Conservation (phyloP, 163 green algal species). For the Coccomyxa subellipsoidea region DNA sequence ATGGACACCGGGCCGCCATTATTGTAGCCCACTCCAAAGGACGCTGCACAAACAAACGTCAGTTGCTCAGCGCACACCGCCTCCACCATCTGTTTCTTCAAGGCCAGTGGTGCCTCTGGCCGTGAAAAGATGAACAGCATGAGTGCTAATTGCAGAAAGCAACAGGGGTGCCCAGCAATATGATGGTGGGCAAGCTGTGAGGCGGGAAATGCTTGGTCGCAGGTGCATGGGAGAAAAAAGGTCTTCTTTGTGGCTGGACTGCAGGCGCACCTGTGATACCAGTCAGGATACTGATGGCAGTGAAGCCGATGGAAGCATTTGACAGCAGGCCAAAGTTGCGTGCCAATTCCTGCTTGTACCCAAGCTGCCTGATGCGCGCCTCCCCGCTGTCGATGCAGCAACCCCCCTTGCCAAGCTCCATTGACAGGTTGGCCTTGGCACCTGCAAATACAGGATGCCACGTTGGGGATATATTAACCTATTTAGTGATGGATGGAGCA, state of each 20-base stretch:
- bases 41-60: not conserved
- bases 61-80: too few relatives aligned
- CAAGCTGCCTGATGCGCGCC: not conserved
- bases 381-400: not conserved
- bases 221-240: not conserved
- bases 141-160: not conserved
- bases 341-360: not conserved
- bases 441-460: not conserved
- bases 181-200: not conserved
- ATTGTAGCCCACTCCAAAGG: not conserved
- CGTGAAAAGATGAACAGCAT: not conserved
- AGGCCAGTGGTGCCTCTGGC: not conserved
- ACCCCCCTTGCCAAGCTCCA: not conserved
- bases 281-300: not conserved
- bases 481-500: not conserved
- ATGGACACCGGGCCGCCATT: constrained; percentile 41
- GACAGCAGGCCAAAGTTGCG: constrained; percentile 1
- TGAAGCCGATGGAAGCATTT: constrained; percentile 7
- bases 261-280: not conserved
- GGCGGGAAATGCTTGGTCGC: not conserved
- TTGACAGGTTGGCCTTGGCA: not conserved
- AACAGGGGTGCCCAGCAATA: not conserved
- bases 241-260: not conserved
- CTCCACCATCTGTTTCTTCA: too few relatives aligned
- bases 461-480: too few relatives aligned